Evolutionary conservation across 2,329 filamentous ascomycete genomes (phyloP).

Genomic region (Pseudogymnoascus verrucosus): DNA sequence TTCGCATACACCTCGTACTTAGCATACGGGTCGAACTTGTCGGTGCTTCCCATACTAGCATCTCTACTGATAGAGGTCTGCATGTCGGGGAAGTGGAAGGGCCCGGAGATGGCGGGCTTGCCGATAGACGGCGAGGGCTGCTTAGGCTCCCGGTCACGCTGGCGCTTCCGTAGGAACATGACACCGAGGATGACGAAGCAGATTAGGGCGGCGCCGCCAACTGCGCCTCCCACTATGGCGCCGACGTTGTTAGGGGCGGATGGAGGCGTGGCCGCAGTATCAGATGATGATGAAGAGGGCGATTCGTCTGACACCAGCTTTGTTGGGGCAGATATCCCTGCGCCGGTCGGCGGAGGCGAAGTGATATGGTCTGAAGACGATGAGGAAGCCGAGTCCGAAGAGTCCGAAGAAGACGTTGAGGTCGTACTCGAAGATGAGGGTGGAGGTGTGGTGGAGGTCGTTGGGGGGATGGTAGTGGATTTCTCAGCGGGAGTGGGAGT

Average conservation of each 20-base stretch:
- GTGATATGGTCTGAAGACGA: not conserved
- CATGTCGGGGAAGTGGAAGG: not conserved
- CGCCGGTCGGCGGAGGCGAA: not conserved
- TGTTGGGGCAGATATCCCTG: not conserved
- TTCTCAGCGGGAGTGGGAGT: not conserved
- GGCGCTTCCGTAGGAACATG: slow-evolving; percentile 14
- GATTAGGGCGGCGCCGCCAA: slow-evolving; percentile 12
- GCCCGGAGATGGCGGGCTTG: not conserved
- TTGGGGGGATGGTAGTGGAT: not conserved
- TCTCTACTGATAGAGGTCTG: not conserved
- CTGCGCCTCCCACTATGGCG: slow-evolving; percentile 8
- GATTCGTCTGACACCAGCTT: not conserved
- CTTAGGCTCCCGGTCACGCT: not conserved
- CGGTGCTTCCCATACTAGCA: not conserved
- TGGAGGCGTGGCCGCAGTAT: not conserved
- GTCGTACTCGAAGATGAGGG: not conserved
- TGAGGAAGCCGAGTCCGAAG: not conserved
- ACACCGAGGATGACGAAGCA: slow-evolving; percentile 12
- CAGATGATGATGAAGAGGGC: not conserved
- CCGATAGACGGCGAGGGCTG: not conserved
- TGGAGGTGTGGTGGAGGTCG: not conserved
- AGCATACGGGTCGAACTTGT: not conserved
- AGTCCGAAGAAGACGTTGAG: not conserved
- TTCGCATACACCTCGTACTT: not conserved
- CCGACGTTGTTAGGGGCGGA: slow-evolving; percentile 8